Percentiles rank a stretch among this genome's conserved stretches.
phyloP scores from a whole-genome alignment of 805 yeast genomes.

The Lipomyces orientalis region DNA sequence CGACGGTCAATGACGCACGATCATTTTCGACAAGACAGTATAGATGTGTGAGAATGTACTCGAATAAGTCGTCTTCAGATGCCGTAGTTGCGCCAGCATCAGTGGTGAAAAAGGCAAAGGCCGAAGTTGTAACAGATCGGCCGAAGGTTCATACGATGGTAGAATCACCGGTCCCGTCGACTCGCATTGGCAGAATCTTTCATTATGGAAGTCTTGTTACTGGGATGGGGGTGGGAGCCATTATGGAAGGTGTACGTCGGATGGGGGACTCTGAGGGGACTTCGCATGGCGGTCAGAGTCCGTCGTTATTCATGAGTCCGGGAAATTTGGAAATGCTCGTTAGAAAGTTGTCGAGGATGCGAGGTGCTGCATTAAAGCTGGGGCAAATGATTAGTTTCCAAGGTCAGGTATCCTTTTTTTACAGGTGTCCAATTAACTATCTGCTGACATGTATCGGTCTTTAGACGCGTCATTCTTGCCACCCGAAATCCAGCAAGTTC shows the following conservation, averaged over 20 bases:
- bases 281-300: conserved; percentile 42
- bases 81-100: conserved; percentile 1
- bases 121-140: conserved; percentile 10
- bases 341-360: conserved; percentile 85
- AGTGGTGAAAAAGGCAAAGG: background rate
- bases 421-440: background rate
- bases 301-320: conserved; percentile 72
- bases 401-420: conserved; percentile 32
- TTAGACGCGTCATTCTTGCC: conserved; percentile 52
- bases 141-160: conserved; percentile 16
- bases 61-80: background rate
- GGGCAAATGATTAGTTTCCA: conserved; percentile 98
- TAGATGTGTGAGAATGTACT: background rate
- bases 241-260: conserved; percentile 75
- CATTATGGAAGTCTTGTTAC: conserved; percentile 95
- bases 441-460: background rate
- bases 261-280: conserved; percentile 51
- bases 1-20: background rate
- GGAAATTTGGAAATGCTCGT: conserved; percentile 87
- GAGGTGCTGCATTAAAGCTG: conserved; percentile 97
- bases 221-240: conserved; percentile 82
- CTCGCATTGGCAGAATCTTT: conserved; percentile 84
- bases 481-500: conserved; percentile 76
- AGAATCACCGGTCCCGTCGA: conserved; percentile 76
- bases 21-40: conserved; percentile 6